Percentiles rank a stretch among this genome's conserved stretches.
Evolutionary conservation across 768 basidiomycete genomes (phyloP).

Genomic region (Amanita pseudoporphyria): DNA sequence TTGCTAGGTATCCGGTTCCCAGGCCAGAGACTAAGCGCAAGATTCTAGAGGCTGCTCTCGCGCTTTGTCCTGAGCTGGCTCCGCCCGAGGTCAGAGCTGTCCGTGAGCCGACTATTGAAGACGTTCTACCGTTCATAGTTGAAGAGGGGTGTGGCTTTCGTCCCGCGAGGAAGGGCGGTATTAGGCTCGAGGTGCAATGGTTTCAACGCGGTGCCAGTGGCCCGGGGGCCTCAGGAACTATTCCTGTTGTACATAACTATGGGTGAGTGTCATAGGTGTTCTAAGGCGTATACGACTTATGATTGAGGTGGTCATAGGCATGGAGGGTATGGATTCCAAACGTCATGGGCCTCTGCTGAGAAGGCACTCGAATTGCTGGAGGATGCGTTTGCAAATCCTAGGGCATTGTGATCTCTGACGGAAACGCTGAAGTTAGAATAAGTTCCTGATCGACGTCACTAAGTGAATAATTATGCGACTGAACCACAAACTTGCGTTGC

Average conservation of each 20-base stretch:
- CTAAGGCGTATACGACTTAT: too few species aligned
- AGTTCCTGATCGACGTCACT: too few species aligned
- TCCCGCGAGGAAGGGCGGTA: conserved; percentile 58
- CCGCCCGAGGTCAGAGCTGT: conserved; percentile 40
- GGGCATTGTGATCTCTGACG: neutral
- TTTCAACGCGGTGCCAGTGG: conserved; percentile 15
- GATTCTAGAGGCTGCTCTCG: conserved; percentile 44
- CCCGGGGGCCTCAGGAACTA: conserved; percentile 15
- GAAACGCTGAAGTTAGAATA: too few species aligned
- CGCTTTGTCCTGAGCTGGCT: conserved; percentile 46
- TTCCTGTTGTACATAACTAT: conserved; percentile 55
- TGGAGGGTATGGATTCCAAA: conserved; percentile 48
- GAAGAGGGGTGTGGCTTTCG: conserved; percentile 54
- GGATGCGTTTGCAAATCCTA: conserved; percentile 16
- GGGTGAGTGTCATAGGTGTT: too few species aligned
- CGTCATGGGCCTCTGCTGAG: conserved; percentile 48
- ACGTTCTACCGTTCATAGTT: conserved; percentile 36
- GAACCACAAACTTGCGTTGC: too few species aligned
- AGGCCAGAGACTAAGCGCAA: conserved; percentile 52
- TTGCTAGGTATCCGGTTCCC: conserved; percentile 48
- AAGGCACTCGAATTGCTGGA: conserved; percentile 34
- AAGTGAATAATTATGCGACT: too few species aligned
- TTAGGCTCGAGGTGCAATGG: conserved; percentile 41
- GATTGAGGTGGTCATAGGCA: too few species aligned
- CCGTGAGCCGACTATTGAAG: conserved; percentile 38